A percentile compares a stretch with the other conserved stretches of the same genome.
Conservation (phyloP, 345 rosid species). For the Eucalyptus viminalis region DNA sequence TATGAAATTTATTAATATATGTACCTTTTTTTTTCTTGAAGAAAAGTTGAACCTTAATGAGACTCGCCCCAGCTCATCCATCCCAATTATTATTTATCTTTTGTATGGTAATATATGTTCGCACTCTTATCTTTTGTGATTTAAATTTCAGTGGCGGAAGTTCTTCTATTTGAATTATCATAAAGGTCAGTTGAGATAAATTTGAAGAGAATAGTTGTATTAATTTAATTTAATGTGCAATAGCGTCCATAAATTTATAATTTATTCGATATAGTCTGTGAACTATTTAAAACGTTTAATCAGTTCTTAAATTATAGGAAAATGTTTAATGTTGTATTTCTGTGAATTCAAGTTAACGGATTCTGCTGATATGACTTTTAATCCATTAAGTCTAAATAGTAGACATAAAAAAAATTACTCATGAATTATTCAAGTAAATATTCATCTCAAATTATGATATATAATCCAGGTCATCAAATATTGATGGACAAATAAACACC, state of each 20-base stretch:
- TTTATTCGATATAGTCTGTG: accelerated
- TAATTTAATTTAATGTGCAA: neutral
- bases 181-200: neutral
- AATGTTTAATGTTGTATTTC: accelerated
- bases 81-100: neutral
- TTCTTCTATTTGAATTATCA: neutral
- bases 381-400: accelerated
- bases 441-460: neutral
- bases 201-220: neutral
- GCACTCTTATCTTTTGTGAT: neutral
- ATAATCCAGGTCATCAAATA: neutral
- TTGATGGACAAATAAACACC: neutral
- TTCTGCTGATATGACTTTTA: accelerated
- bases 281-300: neutral
- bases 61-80: neutral
- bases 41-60: neutral
- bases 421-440: neutral
- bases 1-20: neutral
- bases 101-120: neutral
- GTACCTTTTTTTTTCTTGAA: too few species aligned
- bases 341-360: too few species aligned
- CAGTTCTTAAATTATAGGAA: accelerated
- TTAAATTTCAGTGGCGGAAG: neutral
- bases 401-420: too few species aligned
- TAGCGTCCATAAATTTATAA: accelerated